A percentile compares a stretch with the other conserved stretches of the same genome.
These are phyloP conservation scores for Lentinula sp. DNA, from an alignment of 768 basidiomycete genomes.

Conservation along the genomic window DNA sequence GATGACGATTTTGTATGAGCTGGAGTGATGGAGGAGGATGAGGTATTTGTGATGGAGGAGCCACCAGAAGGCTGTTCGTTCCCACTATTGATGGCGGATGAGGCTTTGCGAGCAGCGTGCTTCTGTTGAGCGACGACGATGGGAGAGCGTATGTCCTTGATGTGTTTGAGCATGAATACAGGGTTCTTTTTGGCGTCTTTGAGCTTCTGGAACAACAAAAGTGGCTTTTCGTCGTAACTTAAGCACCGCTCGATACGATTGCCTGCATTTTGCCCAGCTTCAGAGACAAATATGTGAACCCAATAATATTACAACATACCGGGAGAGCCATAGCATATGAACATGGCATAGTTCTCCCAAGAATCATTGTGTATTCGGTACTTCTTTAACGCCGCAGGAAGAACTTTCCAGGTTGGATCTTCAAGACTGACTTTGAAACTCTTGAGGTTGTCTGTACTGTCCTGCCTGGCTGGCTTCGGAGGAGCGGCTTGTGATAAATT, in stretches of 20 bases:
- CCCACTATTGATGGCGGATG: constrained; percentile 40
- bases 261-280: constrained; percentile 28
- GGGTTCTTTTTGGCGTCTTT: constrained; percentile 98
- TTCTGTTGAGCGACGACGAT: constrained; percentile 97
- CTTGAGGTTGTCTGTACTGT: constrained; percentile 73
- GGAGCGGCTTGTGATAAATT: constrained; percentile 20
- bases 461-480: constrained; percentile 50
- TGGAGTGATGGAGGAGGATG: constrained; percentile 34
- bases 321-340: constrained; percentile 93
- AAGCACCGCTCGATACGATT: constrained; percentile 88
- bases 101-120: constrained; percentile 82
- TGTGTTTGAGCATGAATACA: constrained; percentile 97
- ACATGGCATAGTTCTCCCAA: constrained; percentile 99
- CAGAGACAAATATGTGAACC: background rate
- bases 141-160: constrained; percentile 94
- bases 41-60: constrained; percentile 11
- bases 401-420: constrained; percentile 97
- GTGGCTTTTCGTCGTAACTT: constrained; percentile 95
- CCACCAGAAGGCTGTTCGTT: constrained; percentile 2
- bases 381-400: constrained; percentile 97
- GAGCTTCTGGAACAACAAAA: constrained; percentile 93
- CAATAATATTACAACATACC: constrained; percentile 42
- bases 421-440: constrained; percentile 97
- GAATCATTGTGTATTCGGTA: constrained; percentile 98
- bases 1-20: constrained; percentile 37